Evolutionary conservation across 306 rosid genomes (phyloP).

Genomic region (Inga leiocalycina): DNA sequence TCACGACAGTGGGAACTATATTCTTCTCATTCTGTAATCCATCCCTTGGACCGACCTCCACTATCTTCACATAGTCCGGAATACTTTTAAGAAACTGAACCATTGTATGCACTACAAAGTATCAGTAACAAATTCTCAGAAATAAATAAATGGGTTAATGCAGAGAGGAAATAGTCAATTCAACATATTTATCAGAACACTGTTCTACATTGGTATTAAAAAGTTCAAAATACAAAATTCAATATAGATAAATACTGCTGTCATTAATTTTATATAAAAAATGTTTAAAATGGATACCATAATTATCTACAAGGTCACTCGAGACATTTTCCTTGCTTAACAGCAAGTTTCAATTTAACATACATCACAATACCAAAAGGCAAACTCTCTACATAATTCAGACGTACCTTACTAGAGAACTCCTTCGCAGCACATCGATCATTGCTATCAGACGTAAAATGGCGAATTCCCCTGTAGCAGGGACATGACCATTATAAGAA

Average conservation of each 20-base stretch:
- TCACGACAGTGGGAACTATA: slow-evolving; percentile 72
- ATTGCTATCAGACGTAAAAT: slow-evolving; percentile 41
- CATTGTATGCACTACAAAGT: not conserved
- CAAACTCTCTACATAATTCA: slow-evolving; percentile 17
- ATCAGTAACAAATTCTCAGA: slow-evolving; percentile 32
- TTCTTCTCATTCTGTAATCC: slow-evolving; percentile 91
- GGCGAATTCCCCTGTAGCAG: slow-evolving; percentile 42
- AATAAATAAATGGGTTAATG: slow-evolving; percentile 13
- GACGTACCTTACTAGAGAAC: slow-evolving; percentile 59
- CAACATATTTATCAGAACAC: slow-evolving; percentile 15
- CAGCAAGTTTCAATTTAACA: not conserved
- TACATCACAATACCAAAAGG: not conserved
- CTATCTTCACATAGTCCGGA: slow-evolving; percentile 81
- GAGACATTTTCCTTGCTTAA: not conserved
- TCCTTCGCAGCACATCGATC: slow-evolving; percentile 33
- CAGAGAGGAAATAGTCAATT: slow-evolving; percentile 22
- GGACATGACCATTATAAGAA: slow-evolving; percentile 30
- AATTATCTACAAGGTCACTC: not conserved
- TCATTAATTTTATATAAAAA: not conserved
- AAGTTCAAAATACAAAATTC: slow-evolving; percentile 16
- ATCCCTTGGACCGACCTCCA: slow-evolving; percentile 94
- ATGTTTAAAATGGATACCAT: not conserved
- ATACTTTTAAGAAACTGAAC: slow-evolving; percentile 52
- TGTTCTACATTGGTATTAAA: not conserved
- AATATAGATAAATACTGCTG: not conserved